Evolutionary conservation across 306 rosid species (phyloP), one percentile per base, ranked within the genome.

Genomic region (Gynostemma pentaphyllum): DNA sequence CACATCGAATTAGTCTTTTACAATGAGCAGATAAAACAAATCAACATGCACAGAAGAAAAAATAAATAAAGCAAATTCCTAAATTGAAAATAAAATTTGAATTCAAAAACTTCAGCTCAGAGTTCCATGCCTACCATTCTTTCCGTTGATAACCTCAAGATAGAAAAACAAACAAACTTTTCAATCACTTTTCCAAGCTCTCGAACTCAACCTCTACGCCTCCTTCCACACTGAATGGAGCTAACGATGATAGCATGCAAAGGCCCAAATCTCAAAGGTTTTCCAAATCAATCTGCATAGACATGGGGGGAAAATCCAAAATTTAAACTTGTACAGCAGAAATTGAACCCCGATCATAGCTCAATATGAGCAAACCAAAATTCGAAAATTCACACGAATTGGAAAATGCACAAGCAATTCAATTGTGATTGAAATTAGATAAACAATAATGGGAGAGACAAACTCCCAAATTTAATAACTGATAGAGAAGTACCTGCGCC

Each of bases 91-190:
- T n/a, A 32, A 7, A 32, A 32, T 32, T 2, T 32, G 7, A 2
- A 32, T 32, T 32, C 3, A 32, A 32, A 32, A 32, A 32, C 37
- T 32, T 32, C 37, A 32, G 7, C 37, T 32, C 37, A 32, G 37
- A 44, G 64, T 78, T 59, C 7, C 28, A 23, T 69, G 45, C 67
- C 40, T 78, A 80, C 92, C 92, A 85, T 80, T 64, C 64, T 57
- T 18, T 52, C 21, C 18, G 30, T 32, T 28, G 45, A 65, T 18
- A 19, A 46, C 39, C 19, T 22, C 45, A 14, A n/a, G 53, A 19
- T 7, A 32, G 37, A 48, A 66, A 13, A 21, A 23, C 45, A 30
- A 36, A n/a, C n/a, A 51, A 65, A 14, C 45, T 29, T 49, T 30
- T 21, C 42, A 64, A 13, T 65, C 57, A 30, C 59, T 46, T 29